Conservation (phyloP, 345 rosid species). For the Murraya paniculata region DNA sequence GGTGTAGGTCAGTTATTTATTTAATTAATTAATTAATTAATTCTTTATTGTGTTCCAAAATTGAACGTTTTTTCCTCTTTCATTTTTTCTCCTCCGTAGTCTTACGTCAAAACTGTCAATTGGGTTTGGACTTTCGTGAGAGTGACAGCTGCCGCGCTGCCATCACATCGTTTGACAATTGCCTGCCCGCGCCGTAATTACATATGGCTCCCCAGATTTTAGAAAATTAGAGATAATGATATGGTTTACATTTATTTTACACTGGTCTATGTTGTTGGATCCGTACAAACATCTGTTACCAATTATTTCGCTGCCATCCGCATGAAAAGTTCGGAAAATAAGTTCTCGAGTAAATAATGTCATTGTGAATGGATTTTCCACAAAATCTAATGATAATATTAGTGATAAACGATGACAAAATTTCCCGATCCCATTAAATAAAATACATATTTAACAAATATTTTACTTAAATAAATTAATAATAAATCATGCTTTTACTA, state of each 20-base stretch:
- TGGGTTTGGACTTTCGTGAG: too few relatives aligned
- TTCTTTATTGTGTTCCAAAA: neutral
- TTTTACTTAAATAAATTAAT: too few relatives aligned
- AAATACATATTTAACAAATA: too few relatives aligned
- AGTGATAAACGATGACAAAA: too few relatives aligned
- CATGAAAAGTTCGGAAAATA: neutral
- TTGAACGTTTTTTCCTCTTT: neutral
- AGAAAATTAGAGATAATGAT: too few relatives aligned
- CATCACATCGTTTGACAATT: neutral
- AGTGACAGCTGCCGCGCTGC: neutral
- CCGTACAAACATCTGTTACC: neutral
- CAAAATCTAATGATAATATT: too few relatives aligned
- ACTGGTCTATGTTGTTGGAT: neutral
- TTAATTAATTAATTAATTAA: too few relatives aligned
- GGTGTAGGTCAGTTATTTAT: neutral
- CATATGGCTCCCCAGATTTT: neutral
- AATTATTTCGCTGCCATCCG: neutral
- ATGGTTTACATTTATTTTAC: neutral
- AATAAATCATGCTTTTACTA: too few relatives aligned
- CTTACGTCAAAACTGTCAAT: neutral
- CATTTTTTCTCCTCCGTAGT: too few relatives aligned
- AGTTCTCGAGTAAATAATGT: too few relatives aligned
- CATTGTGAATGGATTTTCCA: too few relatives aligned
- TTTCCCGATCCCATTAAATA: too few relatives aligned
- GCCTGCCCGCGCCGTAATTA: neutral